phyloP scores from a whole-genome alignment of 2,329 filamentous ascomycete species.

The Canariomyces notabilis region DNA sequence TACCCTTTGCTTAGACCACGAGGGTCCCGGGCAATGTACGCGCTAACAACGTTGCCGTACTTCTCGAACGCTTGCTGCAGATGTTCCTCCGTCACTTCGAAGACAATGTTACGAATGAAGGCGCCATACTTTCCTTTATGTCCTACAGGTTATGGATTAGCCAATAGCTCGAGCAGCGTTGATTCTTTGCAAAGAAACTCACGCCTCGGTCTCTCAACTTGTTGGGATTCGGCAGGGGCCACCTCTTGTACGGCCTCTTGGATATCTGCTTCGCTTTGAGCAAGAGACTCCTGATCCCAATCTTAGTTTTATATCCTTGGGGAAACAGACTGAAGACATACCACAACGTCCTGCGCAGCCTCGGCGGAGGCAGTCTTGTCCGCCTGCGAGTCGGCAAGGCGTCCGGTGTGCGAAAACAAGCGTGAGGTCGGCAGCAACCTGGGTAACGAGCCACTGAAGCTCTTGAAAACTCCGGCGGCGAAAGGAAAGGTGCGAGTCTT shows the following conservation, averaged over 20 bases:
- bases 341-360: conserved; percentile 9
- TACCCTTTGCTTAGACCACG: conserved; percentile 35
- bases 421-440: conserved; percentile 21
- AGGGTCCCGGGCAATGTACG: conserved; percentile 29
- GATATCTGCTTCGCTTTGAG: conserved; percentile 11
- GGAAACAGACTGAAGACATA: background rate
- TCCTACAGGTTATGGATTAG: background rate
- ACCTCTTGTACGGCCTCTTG: conserved; percentile 18
- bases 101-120: conserved; percentile 34
- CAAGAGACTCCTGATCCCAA: conserved; percentile 11
- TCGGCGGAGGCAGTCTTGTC: conserved; percentile 2
- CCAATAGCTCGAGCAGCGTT: background rate
- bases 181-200: background rate
- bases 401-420: conserved; percentile 30
- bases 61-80: conserved; percentile 31
- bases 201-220: background rate
- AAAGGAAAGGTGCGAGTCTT: conserved; percentile 24
- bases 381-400: background rate
- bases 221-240: background rate
- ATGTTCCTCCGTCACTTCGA: conserved; percentile 33
- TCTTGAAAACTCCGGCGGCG: conserved; percentile 14
- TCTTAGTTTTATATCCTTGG: background rate
- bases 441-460: conserved; percentile 9
- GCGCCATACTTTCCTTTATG: conserved; percentile 13
- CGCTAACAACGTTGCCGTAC: conserved; percentile 27